phyloP scores from a whole-genome alignment of 75 land plant species.

The Cryptomeria japonica region DNA sequence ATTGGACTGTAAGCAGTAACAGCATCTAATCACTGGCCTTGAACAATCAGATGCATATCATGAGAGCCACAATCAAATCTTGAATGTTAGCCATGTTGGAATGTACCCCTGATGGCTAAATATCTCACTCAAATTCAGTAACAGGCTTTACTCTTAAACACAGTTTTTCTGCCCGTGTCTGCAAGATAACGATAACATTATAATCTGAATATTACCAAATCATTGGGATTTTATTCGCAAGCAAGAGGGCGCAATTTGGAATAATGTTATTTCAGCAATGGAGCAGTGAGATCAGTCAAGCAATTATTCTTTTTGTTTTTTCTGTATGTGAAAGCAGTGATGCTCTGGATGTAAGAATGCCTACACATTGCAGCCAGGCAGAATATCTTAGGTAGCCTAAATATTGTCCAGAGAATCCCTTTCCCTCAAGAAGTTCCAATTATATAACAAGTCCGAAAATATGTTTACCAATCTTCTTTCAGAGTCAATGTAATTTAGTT shows the following conservation, averaged over 20 bases:
- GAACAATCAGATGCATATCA: neutral
- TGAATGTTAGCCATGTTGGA: neutral
- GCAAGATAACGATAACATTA: neutral
- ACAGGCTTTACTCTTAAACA: neutral
- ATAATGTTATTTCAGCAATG: neutral
- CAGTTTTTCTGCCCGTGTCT: neutral
- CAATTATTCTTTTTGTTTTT: neutral
- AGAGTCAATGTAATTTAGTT: neutral
- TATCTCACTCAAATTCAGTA: neutral
- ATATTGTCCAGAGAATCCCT: neutral
- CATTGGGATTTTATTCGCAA: neutral
- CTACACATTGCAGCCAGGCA: neutral
- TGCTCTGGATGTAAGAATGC: neutral
- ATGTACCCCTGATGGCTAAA: neutral
- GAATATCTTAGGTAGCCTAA: neutral
- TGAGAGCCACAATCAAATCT: neutral
- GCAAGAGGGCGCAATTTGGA: neutral
- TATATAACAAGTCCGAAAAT: neutral
- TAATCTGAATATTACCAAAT: neutral
- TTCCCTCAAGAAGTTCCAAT: neutral
- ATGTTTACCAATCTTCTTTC: neutral
- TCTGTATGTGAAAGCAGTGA: neutral
- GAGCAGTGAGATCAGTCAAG: neutral
- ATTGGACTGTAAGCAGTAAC: neutral
- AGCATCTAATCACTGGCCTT: neutral